Evolutionary conservation across 306 rosid species (phyloP).

Genomic region (Trichosanthes cucumerina): DNA sequence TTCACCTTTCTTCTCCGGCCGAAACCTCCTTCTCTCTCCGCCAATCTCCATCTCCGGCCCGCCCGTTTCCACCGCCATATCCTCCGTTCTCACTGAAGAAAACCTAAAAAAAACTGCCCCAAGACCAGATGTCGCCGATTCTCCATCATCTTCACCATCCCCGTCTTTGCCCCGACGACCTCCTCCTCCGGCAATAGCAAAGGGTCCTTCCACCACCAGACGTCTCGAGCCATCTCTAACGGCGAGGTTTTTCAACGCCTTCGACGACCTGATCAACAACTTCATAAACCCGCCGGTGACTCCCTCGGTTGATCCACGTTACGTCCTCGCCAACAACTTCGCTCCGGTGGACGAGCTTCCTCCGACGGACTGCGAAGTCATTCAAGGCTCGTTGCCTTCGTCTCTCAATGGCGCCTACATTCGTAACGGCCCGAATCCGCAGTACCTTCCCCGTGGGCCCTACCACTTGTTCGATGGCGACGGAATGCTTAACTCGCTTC

Average conservation of each 20-base stretch:
- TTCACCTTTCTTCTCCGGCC: conserved; percentile 6
- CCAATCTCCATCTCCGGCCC: background rate
- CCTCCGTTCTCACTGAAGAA: conserved; percentile 7
- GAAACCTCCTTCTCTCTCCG: background rate
- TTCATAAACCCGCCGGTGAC: conserved; percentile 64
- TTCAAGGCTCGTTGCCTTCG: conserved; percentile 40
- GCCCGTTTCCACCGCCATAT: background rate
- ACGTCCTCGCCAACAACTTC: conserved; percentile 50
- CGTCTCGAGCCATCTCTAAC: conserved; percentile 17
- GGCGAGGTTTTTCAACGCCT: conserved; percentile 31
- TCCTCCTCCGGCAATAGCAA: background rate
- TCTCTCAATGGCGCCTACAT: conserved; percentile 74
- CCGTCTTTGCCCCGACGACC: background rate
- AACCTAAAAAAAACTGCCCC: background rate
- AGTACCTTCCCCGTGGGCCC: conserved; percentile 79
- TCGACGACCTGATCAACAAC: conserved; percentile 60
- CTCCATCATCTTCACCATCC: background rate
- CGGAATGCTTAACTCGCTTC: conserved; percentile 77
- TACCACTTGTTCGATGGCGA: conserved; percentile 94
- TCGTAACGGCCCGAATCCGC: conserved; percentile 90
- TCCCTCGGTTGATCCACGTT: conserved; percentile 48
- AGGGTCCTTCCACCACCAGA: background rate
- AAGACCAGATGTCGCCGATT: background rate
- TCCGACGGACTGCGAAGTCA: conserved; percentile 50
- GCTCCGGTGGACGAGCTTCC: conserved; percentile 74